A percentile compares a stretch with the other conserved stretches of the same genome.
These are phyloP conservation scores for Amorphotheca resinae DNA, from an alignment of 495 filamentous ascomycete species.

Conservation along the genomic window DNA sequence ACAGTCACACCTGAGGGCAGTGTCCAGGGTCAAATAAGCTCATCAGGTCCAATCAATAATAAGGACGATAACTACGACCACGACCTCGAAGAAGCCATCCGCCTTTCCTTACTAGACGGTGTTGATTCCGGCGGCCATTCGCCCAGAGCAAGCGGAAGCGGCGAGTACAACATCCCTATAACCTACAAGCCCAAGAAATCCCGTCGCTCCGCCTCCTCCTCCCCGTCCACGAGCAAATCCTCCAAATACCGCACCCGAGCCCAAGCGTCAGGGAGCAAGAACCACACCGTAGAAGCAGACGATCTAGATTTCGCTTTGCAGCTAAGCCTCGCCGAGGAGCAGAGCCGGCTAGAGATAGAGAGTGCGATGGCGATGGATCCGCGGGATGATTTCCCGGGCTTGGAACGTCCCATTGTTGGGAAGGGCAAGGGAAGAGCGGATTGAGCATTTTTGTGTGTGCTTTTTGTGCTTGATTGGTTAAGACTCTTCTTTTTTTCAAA, in stretches of 20 bases:
- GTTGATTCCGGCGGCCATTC: slow-evolving; percentile 58
- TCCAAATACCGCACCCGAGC: slow-evolving; percentile 12
- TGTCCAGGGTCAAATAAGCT: slow-evolving; percentile 26
- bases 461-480: slow-evolving; percentile 1
- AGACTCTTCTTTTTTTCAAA: not conserved
- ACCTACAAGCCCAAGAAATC: slow-evolving; percentile 36
- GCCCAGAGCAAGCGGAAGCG: slow-evolving; percentile 51
- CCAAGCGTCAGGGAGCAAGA: not conserved
- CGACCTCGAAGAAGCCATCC: slow-evolving; percentile 71
- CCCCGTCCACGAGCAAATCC: slow-evolving; percentile 26
- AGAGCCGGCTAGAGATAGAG: slow-evolving; percentile 32
- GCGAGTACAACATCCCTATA: slow-evolving; percentile 39
- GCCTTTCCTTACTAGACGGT: slow-evolving; percentile 56
- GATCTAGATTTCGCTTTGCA: slow-evolving; percentile 78
- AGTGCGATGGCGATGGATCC: not conserved
- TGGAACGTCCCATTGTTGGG: slow-evolving; percentile 5
- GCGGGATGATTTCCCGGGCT: slow-evolving; percentile 11
- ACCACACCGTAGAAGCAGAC: slow-evolving; percentile 30
- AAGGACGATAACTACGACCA: slow-evolving; percentile 53
- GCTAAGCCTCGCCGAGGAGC: slow-evolving; percentile 72
- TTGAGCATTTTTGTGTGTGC: slow-evolving; percentile 1
- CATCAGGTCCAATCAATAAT: slow-evolving; percentile 33
- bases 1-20: slow-evolving; percentile 39
- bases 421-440: slow-evolving; percentile 17
- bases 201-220: slow-evolving; percentile 25